Percentiles rank a stretch among this genome's conserved stretches.
Evolutionary conservation across 768 basidiomycete genomes (phyloP).

Genomic region (Lentinula boryana): DNA sequence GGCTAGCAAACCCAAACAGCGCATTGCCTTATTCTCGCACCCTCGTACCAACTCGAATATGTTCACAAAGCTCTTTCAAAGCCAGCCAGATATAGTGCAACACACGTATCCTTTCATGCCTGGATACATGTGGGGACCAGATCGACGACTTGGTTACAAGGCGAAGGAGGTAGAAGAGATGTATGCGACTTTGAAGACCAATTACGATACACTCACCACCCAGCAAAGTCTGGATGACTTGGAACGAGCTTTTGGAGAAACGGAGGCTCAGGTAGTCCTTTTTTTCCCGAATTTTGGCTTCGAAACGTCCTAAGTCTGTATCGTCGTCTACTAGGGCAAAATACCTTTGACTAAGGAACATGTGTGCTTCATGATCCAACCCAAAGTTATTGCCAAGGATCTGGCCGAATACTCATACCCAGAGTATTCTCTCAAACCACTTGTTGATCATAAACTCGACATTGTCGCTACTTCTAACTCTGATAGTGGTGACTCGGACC

Average conservation of each 20-base stretch:
- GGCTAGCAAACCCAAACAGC: not conserved
- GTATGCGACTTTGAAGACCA: not conserved
- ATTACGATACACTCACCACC: not conserved
- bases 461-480: not conserved
- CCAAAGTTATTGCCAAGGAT: not conserved
- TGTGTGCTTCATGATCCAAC: conserved; percentile 1
- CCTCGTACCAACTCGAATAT: conserved; percentile 4
- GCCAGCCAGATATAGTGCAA: not conserved
- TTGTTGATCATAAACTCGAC: not conserved
- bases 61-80: not conserved
- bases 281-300: not conserved
- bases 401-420: not conserved
- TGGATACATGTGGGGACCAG: conserved; percentile 1
- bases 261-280: not conserved
- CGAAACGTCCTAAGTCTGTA: not conserved
- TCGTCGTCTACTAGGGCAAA: not conserved
- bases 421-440: not conserved
- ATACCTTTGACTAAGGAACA: conserved; percentile 3
- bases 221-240: conserved; percentile 1
- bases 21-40: not conserved
- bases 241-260: not conserved
- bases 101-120: conserved; percentile 3
- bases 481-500: not conserved
- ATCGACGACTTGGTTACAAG: not conserved
- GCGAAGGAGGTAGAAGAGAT: not conserved